Base-by-base conservation (phyloP, 2,329 filamentous ascomycete species). In the Colletotrichum horii region DNA sequence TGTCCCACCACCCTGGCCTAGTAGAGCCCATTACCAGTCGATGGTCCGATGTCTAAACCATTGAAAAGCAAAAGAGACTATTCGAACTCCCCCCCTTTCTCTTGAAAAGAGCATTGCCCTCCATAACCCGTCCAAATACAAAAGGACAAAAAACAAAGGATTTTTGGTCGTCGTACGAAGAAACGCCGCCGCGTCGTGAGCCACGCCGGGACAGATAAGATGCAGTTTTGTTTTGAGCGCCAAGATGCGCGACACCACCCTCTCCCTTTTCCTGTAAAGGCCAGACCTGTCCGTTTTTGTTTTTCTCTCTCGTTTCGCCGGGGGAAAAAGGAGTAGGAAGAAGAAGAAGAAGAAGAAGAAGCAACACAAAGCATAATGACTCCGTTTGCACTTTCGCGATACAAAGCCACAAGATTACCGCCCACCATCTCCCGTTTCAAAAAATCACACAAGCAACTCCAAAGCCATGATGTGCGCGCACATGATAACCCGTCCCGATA, bases 151-250 rank as follows among this genome's bases (percentile, higher is more conserved):
- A 28, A 26, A 24, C 22, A 28, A 38, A 4, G 24, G 9, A 32
- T 65, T 38, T 22, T 62, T 32, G 65, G 34, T 60, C 36, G 56
- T 74, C 30, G 64, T 74, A 36, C n/a, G 60, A 65, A 65, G 36
- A 69, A 76, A 76, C 74, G 74, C 74, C 74, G 74, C 74, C 70
- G 64, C 30, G 70, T 69, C 48, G 26, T 65, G 34, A 58, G 55
- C 28, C 58, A 43, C 38, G 64, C 58, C 48, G 16, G 34, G 55
- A 68, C 65, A 65, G 43, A 64, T 58, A 24, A 60, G 70, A 69
- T 74, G 70, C 48, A 69, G 60, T 65, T 64, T 70, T 55, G 48
- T 38, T 66, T 61, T 28, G 64, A 36, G 48, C 74, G 70, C 64
- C 70, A 74, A 22, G 58, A 76, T 76, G 70, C 64, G 70, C 70